Base-by-base conservation (phyloP, 495 filamentous ascomycete species). In the Aspergillus cavernicola region DNA sequence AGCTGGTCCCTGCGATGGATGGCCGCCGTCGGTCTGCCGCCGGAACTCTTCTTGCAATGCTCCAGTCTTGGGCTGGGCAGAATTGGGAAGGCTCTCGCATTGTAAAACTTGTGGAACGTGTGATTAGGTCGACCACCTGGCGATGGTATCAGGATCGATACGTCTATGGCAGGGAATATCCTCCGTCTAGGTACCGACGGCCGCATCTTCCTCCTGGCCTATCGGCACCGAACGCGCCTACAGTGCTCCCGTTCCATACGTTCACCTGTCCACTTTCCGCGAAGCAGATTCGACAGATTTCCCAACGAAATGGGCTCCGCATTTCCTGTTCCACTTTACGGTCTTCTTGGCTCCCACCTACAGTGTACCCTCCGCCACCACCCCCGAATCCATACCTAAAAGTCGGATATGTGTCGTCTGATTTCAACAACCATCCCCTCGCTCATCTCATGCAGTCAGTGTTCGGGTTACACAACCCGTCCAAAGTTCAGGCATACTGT, bases 371-470 rank as follows among this genome's bases (percentile, higher is more conserved):
- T 11, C 93, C 93, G 6, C 93, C 93, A 0, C 64, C 80, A 4
- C 92, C 93, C 7, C 95, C 93, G 10, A 77, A 75, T 24, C 91
- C 93, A 0, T 81, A 86, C 54, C 82, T 99, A 32, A 89, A 88
- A 57, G 85, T 99, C 48, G 93, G 93, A 39, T 99, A 99, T 64
- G 85, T 99, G 24, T 97, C 93, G 2, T 97, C 92, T 0, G 93
- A 99, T 66, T 99, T 99, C 71, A 99, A 99, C 64, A 99, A 99
- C 65, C 93, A 99, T 63, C 93, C 93, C 28, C 77, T 99, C 35
- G 93, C 95, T 5, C 91, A 97, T 72, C 68, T 97, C 57, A 99
- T 99, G 93, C 93, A 99, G 68, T 97, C 93, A 4, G 93, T 97
- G 5, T 99, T 99, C 72, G 93, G 93, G 2, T 71, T 97, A 47